These are phyloP conservation scores for Davidsoniella neocaledoniae DNA, from an alignment of 2,329 filamentous ascomycete genomes.

Conservation along the genomic window DNA sequence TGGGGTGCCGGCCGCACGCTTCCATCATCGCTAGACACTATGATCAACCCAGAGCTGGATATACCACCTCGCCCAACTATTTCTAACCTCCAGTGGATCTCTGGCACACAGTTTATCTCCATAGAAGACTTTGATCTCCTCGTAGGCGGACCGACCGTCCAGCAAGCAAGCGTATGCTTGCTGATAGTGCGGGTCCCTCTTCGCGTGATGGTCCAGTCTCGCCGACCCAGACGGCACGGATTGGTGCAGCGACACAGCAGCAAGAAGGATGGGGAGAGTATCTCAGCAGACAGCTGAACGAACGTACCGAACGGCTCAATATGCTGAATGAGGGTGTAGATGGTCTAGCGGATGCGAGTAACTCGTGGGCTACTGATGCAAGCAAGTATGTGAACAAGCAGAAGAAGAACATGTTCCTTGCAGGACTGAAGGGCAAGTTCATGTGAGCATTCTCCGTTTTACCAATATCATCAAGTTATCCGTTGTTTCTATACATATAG, in stretches of 20 bases:
- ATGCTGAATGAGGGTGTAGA: constrained; percentile 77
- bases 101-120: constrained; percentile 81
- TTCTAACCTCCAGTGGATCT: constrained; percentile 90
- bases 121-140: constrained; percentile 76
- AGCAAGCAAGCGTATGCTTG: constrained; percentile 73
- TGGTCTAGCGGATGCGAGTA: constrained; percentile 60
- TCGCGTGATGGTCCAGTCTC: constrained; percentile 18
- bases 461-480: background rate
- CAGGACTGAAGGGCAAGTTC: constrained; percentile 47
- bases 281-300: constrained; percentile 71
- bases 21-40: constrained; percentile 47
- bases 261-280: constrained; percentile 61
- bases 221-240: constrained; percentile 12
- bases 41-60: constrained; percentile 60
- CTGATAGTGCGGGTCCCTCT: constrained; percentile 36
- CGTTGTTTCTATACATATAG: background rate
- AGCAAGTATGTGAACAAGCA: constrained; percentile 74
- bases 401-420: constrained; percentile 70
- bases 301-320: constrained; percentile 74
- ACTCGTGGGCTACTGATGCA: constrained; percentile 74
- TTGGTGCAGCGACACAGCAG: constrained; percentile 16
- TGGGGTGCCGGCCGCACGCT: constrained; percentile 60
- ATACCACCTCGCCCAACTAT: constrained; percentile 79
- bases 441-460: constrained; percentile 13
- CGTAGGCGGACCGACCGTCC: constrained; percentile 76